These are phyloP conservation scores for Sporothrix sp. DNA, from an alignment of 2,329 filamentous ascomycete genomes.

Conservation along the genomic window DNA sequence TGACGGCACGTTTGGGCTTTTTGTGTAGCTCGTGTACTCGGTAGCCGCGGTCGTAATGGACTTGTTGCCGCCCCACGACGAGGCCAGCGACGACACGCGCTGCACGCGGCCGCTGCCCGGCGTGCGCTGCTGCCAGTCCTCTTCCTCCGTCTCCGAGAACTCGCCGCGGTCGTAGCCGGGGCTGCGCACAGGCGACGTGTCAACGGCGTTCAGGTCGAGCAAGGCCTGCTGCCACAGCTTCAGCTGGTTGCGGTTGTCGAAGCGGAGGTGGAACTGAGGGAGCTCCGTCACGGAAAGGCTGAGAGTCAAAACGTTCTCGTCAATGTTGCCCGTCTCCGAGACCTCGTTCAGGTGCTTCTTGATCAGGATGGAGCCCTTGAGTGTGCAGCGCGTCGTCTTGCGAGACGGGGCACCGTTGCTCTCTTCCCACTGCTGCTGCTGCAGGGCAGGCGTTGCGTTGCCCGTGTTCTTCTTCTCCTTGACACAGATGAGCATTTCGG, in stretches of 20 bases:
- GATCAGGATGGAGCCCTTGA: conserved; percentile 96
- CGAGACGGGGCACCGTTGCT: conserved; percentile 36
- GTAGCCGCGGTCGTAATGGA: conserved; percentile 83
- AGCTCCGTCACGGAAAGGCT: conserved; percentile 86
- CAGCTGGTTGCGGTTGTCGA: conserved; percentile 72
- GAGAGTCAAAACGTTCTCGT: conserved; percentile 78
- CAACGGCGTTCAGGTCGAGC: conserved; percentile 67
- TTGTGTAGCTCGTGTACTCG: conserved; percentile 72
- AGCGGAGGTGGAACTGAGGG: conserved; percentile 87
- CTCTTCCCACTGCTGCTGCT: conserved; percentile 57
- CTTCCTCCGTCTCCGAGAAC: conserved; percentile 75
- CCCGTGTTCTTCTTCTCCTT: conserved; percentile 77
- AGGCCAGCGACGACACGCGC: conserved; percentile 66
- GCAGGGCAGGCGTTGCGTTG: conserved; percentile 21
- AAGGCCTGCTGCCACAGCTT: conserved; percentile 87
- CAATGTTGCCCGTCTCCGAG: conserved; percentile 55
- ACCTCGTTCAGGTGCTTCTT: conserved; percentile 96
- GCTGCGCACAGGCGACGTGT: conserved; percentile 52
- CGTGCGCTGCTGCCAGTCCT: conserved; percentile 61
- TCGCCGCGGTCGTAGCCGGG: conserved; percentile 72
- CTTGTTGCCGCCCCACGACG: conserved; percentile 68
- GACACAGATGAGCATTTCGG: conserved; percentile 98
- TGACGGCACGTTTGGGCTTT: conserved; percentile 30
- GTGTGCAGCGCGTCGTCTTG: conserved; percentile 67
- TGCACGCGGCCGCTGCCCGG: conserved; percentile 21